Evolutionary conservation across 306 rosid species (phyloP).

Genomic region (Lathyrus sativus): DNA sequence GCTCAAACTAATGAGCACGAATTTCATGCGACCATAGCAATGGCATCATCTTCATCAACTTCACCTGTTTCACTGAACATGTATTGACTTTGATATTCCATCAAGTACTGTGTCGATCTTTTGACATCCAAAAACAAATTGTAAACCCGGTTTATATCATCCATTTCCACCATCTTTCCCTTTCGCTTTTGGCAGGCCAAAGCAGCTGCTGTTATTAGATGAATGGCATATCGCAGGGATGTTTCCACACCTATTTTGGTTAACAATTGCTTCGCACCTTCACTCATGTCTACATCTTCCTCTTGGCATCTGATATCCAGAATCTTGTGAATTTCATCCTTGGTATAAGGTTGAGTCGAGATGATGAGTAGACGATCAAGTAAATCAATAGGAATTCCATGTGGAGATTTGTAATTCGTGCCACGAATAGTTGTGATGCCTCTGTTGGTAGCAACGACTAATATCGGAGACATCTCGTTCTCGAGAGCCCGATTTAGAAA

Average conservation of each 20-base stretch:
- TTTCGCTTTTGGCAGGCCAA: conserved; percentile 87
- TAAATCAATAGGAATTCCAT: conserved; percentile 90
- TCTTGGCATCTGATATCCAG: conserved; percentile 88
- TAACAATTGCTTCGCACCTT: conserved; percentile 74
- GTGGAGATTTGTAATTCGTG: conserved; percentile 92
- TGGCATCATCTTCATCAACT: conserved; percentile 66
- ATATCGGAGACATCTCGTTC: conserved; percentile 96
- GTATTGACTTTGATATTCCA: conserved; percentile 92
- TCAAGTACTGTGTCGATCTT: conserved; percentile 92
- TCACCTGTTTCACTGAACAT: conserved; percentile 86
- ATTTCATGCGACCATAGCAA: conserved; percentile 57
- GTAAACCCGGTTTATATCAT: conserved; percentile 88
- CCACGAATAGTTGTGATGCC: conserved; percentile 95
- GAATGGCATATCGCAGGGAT: conserved; percentile 91
- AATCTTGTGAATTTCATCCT: conserved; percentile 80
- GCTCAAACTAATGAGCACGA: background rate
- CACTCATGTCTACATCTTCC: conserved; percentile 95
- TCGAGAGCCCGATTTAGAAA: conserved; percentile 91
- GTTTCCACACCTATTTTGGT: conserved; percentile 94
- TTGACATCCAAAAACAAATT: conserved; percentile 94
- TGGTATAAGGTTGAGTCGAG: conserved; percentile 83
- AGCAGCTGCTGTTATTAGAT: conserved; percentile 83
- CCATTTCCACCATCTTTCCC: conserved; percentile 83
- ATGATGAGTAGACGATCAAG: conserved; percentile 91
- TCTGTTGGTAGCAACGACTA: conserved; percentile 94